These are phyloP conservation scores for Phaffia rhodozyma DNA, from an alignment of 1,284 basidiomycete species.

Conservation along the genomic window DNA sequence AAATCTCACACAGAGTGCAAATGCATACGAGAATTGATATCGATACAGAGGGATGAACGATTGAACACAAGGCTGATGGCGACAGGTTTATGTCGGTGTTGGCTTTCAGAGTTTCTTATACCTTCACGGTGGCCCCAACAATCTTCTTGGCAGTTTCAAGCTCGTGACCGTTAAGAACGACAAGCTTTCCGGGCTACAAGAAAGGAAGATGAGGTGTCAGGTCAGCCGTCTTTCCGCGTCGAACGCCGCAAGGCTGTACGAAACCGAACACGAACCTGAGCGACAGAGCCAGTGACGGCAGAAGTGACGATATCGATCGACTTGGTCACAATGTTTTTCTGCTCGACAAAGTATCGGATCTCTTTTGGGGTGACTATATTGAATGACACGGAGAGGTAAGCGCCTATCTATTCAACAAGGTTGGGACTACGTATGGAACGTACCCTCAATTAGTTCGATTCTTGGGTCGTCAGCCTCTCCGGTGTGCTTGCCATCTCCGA, in stretches of 20 bases:
- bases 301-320: slow-evolving; percentile 6
- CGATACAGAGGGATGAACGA: no score
- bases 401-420: no score
- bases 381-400: no score
- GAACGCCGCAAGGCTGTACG: no score
- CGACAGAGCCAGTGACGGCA: slow-evolving; percentile 2
- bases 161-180: slow-evolving; percentile 7
- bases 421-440: slow-evolving; percentile 43
- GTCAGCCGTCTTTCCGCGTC: no score
- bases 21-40: no score
- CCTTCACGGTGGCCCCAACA: neutral
- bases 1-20: no score
- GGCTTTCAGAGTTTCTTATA: no score
- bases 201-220: no score
- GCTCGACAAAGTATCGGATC: slow-evolving; percentile 9
- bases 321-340: neutral
- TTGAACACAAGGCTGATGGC: no score
- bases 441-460: slow-evolving; percentile 53
- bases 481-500: slow-evolving; percentile 66
- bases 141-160: slow-evolving; percentile 9
- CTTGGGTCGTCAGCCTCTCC: slow-evolving; percentile 66
- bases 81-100: no score
- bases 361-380: neutral
- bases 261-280: neutral
- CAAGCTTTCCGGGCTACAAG: slow-evolving; percentile 4